phyloP scores from a whole-genome alignment of 2,329 filamentous ascomycete species.

The Colletotrichum sp. region DNA sequence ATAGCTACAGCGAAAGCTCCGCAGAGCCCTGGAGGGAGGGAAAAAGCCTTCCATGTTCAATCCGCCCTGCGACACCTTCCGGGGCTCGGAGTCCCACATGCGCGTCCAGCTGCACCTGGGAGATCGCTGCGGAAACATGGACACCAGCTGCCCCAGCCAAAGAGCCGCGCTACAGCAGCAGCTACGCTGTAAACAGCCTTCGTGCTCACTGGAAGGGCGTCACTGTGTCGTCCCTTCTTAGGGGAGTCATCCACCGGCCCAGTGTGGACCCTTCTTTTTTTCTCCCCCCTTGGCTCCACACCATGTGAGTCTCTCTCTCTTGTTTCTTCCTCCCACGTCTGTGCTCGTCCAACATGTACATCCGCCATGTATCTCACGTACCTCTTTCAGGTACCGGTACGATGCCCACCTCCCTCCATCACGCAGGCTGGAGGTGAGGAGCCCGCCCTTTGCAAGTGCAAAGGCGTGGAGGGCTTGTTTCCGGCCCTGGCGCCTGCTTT shows the following conservation, averaged over 20 bases:
- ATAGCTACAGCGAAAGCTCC: not conserved
- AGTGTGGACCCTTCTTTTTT: not conserved
- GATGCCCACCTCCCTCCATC: constrained; percentile 8
- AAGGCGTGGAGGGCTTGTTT: constrained; percentile 7
- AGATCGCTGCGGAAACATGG: not conserved
- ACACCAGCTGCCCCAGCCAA: not conserved
- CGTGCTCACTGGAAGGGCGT: constrained; percentile 13
- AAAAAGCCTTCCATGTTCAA: not conserved
- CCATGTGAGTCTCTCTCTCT: not conserved
- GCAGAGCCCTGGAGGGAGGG: not conserved
- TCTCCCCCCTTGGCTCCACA: not conserved
- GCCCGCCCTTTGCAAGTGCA: constrained; percentile 14
- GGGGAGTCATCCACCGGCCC: not conserved
- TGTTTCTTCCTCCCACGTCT: not conserved
- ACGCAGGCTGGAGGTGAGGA: constrained; percentile 1
- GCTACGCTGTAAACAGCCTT: not conserved
- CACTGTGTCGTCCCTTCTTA: not conserved
- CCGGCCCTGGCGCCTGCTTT: constrained; percentile 1
- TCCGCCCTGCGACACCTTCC: not conserved
- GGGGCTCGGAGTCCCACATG: not conserved
- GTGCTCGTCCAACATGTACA: not conserved
- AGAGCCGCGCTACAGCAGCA: not conserved
- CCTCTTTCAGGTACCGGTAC: constrained; percentile 21
- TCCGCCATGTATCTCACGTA: constrained; percentile 2
- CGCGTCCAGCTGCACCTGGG: not conserved